Conservation (phyloP, 2,329 filamentous ascomycete species). For the Nemania sp. region DNA sequence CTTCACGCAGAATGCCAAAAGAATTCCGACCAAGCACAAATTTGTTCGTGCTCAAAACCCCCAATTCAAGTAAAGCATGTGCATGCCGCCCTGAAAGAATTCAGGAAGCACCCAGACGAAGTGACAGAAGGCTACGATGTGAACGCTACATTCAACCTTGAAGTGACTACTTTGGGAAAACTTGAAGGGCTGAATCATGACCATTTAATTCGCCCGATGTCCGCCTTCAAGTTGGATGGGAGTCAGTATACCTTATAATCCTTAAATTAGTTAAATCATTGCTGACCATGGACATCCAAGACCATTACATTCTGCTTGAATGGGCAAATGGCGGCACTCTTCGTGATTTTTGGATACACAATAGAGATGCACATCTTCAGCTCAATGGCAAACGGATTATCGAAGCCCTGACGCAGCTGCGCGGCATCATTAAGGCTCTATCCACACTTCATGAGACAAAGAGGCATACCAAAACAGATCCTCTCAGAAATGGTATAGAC, state of each 20-base stretch:
- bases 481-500: background rate
- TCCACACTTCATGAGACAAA: constrained; percentile 14
- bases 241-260: constrained; percentile 1
- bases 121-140: background rate
- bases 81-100: constrained; percentile 7
- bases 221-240: constrained; percentile 14
- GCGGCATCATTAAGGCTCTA: constrained; percentile 14
- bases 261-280: background rate
- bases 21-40: background rate
- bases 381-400: background rate
- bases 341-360: constrained; percentile 22
- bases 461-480: constrained; percentile 2
- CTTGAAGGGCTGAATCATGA: constrained; percentile 42
- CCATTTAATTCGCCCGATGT: constrained; percentile 15
- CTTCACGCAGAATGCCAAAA: constrained; percentile 12
- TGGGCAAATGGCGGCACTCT: constrained; percentile 31
- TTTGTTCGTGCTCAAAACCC: no score
- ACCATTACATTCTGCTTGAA: constrained; percentile 27
- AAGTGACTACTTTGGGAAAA: constrained; percentile 7
- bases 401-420: constrained; percentile 14
- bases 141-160: background rate
- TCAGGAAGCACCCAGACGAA: background rate
- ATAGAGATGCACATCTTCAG: background rate
- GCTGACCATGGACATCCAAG: background rate
- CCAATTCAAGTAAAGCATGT: background rate